Base-by-base conservation (phyloP, 2,329 filamentous ascomycete genomes). In the Leptographium lundbergii region DNA sequence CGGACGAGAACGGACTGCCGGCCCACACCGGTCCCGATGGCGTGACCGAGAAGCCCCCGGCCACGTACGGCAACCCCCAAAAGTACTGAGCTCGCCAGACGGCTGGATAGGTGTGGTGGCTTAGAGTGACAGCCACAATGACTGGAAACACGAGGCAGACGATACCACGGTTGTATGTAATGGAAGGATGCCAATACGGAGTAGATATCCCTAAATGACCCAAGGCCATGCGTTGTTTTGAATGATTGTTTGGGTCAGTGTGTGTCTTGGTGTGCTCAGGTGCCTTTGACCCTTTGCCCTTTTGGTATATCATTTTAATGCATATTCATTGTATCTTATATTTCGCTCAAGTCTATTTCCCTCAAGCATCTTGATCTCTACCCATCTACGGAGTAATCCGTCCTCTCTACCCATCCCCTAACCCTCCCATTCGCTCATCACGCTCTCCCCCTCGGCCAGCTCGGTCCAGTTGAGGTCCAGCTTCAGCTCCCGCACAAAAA, bases 401-500 rank as follows among this genome's bases (percentile, higher is more conserved):
- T 27, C 22, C 50, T 17, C 14, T 34, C 6, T 13, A n/a, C n/a
- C n/a, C n/a, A 14, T 3, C 29, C 17, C 50, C 19, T 13, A 57
- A 1, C 29, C 52, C 17, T 66, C 63, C 65, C 63, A 65, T 52
- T 66, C 65, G 58, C 61, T 58, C 59, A 61, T 36, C 27, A 60
- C 64, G 58, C 64, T 70, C 51, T 70, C 69, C n/a, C 65, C 65
- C 34, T 64, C 66, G 3, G 67, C 71, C 54, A 71, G 61, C 22
- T 79, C 78, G 17, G 67, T 71, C 73, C 77, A 81, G 59, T 71
- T 71, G 55, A 78, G 66, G 59, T 85, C 86, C 69, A 89, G 77
- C 69, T 83, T 88, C 56, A 92, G 73, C 72, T 92, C 88, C 29
- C 87, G 77, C 45, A 82, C 80, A 68, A 92, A 92, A 69, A 92